Evolutionary conservation across 495 filamentous ascomycete species (phyloP).

Genomic region (Neurospora tetraspora): DNA sequence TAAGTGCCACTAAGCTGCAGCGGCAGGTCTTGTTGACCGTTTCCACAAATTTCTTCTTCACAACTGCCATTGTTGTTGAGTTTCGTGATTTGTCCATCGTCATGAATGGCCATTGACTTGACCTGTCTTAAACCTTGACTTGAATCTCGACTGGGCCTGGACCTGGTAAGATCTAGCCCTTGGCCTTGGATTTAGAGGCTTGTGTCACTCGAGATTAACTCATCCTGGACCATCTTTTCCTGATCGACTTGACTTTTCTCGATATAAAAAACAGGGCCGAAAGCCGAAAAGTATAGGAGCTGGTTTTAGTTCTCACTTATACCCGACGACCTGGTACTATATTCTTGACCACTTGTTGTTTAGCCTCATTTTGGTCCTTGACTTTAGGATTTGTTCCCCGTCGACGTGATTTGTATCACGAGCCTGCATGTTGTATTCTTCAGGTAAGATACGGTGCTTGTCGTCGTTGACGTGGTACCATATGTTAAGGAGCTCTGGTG

Average conservation of each 20-base stretch:
- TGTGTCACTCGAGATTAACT: not conserved
- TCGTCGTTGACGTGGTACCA: too few species aligned
- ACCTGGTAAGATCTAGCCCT: not conserved
- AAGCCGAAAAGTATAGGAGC: not conserved
- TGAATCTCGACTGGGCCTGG: not conserved
- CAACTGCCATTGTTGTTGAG: not conserved
- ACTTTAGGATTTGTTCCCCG: too few species aligned
- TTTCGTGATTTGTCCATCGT: not conserved
- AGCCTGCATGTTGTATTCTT: too few species aligned
- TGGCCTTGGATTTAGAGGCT: not conserved
- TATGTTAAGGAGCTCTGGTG: too few species aligned
- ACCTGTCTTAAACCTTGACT: not conserved
- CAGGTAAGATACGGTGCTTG: too few species aligned
- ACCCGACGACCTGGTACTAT: not conserved
- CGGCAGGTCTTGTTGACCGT: not conserved
- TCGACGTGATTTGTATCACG: too few species aligned
- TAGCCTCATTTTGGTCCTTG: too few species aligned
- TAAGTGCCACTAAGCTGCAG: not conserved
- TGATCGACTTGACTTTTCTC: not conserved
- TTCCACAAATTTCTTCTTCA: not conserved
- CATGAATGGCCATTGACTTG: not conserved
- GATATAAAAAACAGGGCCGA: not conserved
- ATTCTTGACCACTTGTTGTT: not conserved
- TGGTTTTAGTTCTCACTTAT: not conserved
- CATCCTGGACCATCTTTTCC: not conserved